Percentiles rank a stretch among this genome's conserved stretches.
Conservation (phyloP, 179 eudicot genomes). For the Kewa caespitosa region DNA sequence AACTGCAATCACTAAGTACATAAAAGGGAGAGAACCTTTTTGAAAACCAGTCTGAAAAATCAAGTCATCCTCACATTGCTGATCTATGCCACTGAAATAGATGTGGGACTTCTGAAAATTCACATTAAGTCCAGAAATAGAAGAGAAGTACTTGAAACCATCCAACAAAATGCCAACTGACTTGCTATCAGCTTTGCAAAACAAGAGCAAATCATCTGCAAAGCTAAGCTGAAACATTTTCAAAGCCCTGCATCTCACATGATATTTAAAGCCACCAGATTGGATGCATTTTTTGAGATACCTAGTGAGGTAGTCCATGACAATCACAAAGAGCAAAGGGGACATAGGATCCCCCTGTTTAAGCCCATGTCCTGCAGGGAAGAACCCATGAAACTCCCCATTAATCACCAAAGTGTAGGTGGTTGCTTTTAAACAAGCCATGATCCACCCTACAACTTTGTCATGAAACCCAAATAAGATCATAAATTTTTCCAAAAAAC, state of each 20-base stretch:
- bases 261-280: not conserved
- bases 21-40: not conserved
- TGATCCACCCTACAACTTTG: not conserved
- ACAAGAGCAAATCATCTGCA: slow-evolving; percentile 10
- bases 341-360: too few relatives aligned
- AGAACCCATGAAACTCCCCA: not conserved
- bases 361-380: not conserved
- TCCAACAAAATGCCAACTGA: not conserved
- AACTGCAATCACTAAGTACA: not conserved
- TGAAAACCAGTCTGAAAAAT: not conserved
- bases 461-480: not conserved
- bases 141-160: not conserved
- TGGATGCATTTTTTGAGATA: not conserved
- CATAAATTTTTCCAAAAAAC: not conserved
- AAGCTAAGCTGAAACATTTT: not conserved
- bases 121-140: not conserved
- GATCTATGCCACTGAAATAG: not conserved
- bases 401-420: not conserved
- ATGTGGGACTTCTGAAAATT: not conserved
- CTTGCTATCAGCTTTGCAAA: not conserved
- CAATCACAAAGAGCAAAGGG: not conserved
- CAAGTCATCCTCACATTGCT: not conserved
- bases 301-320: not conserved
- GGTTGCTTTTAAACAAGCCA: not conserved
- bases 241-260: not conserved